A percentile compares a stretch with the other conserved stretches of the same genome.
phyloP scores from a whole-genome alignment of 2,329 filamentous ascomycete species.

The Clonostachys rhizophaga region DNA sequence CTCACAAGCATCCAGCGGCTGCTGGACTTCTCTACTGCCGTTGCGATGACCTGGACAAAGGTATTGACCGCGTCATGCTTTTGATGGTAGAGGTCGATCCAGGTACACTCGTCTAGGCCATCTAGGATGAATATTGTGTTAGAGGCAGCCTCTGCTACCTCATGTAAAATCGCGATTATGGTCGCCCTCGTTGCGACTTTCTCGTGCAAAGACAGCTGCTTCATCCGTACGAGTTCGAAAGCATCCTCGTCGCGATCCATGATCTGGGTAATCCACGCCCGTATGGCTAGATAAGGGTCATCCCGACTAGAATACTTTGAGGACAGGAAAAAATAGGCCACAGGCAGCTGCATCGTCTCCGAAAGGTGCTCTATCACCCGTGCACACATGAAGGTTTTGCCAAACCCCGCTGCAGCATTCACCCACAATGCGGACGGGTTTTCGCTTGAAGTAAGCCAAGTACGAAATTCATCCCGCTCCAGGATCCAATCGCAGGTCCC shows the following conservation, averaged over 20 bases:
- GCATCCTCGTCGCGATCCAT: constrained; percentile 1
- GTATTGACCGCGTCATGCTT: constrained; percentile 1
- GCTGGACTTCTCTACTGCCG: constrained; percentile 4
- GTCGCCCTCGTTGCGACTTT: constrained; percentile 6
- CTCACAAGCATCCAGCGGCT: constrained; percentile 16
- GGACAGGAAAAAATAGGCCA: constrained; percentile 24
- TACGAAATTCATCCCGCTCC: constrained; percentile 2
- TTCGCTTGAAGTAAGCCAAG: constrained; percentile 9
- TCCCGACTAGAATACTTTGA: constrained; percentile 13
- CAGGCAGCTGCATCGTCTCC: accelerated
- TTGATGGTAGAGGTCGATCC: too few relatives aligned
- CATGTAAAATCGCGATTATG: constrained; percentile 10
- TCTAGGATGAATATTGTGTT: constrained; percentile 17
- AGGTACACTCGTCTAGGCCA: constrained; percentile 25
- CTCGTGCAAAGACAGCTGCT: not conserved
- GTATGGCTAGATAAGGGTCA: constrained; percentile 14
- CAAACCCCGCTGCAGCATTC: constrained; percentile 17
- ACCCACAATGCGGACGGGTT: constrained; percentile 19
- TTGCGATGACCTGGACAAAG: constrained; percentile 10
- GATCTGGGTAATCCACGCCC: constrained; percentile 21
- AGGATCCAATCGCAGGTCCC: constrained; percentile 20
- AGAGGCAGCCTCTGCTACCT: constrained; percentile 6
- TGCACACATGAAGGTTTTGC: constrained; percentile 24
- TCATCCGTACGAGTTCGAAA: constrained; percentile 5
- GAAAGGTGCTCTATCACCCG: constrained; percentile 15